Evolutionary conservation across 2,329 filamentous ascomycete species (phyloP), one percentile per base, ranked within the genome.

Genomic region (Cercospora sp.): DNA sequence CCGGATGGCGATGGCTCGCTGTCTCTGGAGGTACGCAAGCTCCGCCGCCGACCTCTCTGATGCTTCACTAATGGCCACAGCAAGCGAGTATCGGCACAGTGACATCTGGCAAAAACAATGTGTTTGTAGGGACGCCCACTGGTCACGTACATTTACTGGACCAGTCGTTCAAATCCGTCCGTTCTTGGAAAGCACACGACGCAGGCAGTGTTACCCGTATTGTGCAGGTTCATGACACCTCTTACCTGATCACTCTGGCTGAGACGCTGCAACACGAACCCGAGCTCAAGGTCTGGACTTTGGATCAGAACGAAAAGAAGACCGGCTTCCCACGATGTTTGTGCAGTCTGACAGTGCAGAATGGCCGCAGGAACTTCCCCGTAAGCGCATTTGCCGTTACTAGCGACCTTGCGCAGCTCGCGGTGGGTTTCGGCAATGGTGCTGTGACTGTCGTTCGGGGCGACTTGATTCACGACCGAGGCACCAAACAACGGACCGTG

Each of bases 381-480:
- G 91, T 97, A 70, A 96, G 93, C 8, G 93, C 94, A 0, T 95
- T 99, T 74, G 87, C 93, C 12, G 91, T 92, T 0, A 88, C 95
- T 30, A 91, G 93, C 60, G 94, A 98, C 79, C 84, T 99, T 26
- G 92, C 92, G 4, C 95, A 99, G 81, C 87, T 98, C 30, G 95
- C 94, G 3, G 91, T 98, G 6, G 96, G 95, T 5, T 99, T 99
- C 77, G 95, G 91, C 12, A 98, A 99, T 80, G 95, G 95, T 7
- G 89, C 94, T 0, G 94, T 99, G 12, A 96, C 93, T 0, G 89
- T 99, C 30, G 92, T 99, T 66, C 88, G 95, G 67, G 95, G 96
- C 69, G 95, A 99, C 77, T 84, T 99, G 60, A 92, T 99, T 74
- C 93, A 99, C 78, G 95, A 99, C 78, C 89, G 95, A 66, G 95